Conservation (phyloP, 768 basidiomycete species). For the Fomitopsis serialis region DNA sequence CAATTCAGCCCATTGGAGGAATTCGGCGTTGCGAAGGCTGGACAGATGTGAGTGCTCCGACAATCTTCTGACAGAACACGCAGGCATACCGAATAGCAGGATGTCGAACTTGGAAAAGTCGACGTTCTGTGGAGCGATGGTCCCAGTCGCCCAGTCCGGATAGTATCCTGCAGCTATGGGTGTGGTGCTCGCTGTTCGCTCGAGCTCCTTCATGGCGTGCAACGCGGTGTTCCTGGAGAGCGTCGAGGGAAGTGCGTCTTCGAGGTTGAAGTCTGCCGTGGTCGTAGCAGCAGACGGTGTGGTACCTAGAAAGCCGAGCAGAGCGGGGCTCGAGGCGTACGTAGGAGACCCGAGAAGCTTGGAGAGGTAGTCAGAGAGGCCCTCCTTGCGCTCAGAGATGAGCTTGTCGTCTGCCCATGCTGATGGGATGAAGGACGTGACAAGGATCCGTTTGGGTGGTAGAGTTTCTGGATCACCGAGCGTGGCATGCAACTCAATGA, state of each 20-base stretch:
- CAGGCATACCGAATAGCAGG: conserved; percentile 58
- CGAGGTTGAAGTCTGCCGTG: conserved; percentile 30
- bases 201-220: conserved; percentile 14
- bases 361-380: conserved; percentile 38
- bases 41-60: too few species aligned
- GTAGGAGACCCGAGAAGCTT: conserved; percentile 32
- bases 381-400: conserved; percentile 46
- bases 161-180: conserved; percentile 43
- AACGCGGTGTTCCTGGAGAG: conserved; percentile 34
- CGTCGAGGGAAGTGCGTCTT: conserved; percentile 44
- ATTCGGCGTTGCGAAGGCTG: conserved; percentile 36
- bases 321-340: conserved; percentile 24
- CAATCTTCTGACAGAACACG: background rate
- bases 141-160: conserved; percentile 43
- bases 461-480: conserved; percentile 36
- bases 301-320: conserved; percentile 35
- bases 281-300: background rate
- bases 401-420: conserved; percentile 50
- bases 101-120: conserved; percentile 65
- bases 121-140: conserved; percentile 49
- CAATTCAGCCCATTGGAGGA: conserved; percentile 48
- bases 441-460: conserved; percentile 46
- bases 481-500: conserved; percentile 35
- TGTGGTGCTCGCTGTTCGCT: conserved; percentile 19
- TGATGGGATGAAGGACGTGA: conserved; percentile 43